Evolutionary conservation across 1,284 basidiomycete species (phyloP), one percentile per base, ranked within the genome.

Genomic region (Cutaneotrichosporon mucoides): DNA sequence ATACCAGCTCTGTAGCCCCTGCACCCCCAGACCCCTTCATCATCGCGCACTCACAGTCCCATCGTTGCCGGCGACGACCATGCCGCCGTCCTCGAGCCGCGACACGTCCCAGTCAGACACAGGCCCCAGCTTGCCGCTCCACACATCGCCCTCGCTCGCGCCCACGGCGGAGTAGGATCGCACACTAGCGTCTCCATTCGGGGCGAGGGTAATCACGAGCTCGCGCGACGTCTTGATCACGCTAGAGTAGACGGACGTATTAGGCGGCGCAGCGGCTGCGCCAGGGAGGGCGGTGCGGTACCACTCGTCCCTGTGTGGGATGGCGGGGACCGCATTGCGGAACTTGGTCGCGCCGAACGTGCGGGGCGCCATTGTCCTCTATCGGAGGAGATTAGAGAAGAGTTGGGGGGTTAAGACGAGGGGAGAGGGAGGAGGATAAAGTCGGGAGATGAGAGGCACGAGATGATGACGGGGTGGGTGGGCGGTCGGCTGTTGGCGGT

Each of bases 311-410:
- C 67, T 57, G 10, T 57, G 24, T 0, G 71, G 69, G 1, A 67
- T 53, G 44, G 60, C 53, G 1, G 68, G 63, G 3, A 69, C 60
- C 3, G 75, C 69, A 47, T 76, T 76, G 34, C 73, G 69, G 62
- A 70, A 76, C 52, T 76, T 76, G 15, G 72, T 72, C 2, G 72
- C 72, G 10, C 72, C 72, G 59, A 76, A 76, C 53, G 68, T 68
- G 9, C 43, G 62, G 6, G 51, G 51, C 10, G 67, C 52, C 68
- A 72, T 70, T n/a, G n/a, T n/a, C n/a, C n/a, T n/a, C n/a, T n/a
- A 11, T 12, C 7, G 4, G n/a, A 44, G 4, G 43, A 44, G 43
- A 44, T 7, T 10, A 11, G 37, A 38, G 6, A 38, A 11, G 11
- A 38, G 37, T 38, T 38, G 37, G 6, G 37, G 6, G 11, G 37